phyloP scores from a whole-genome alignment of 2,329 filamentous ascomycete genomes.

The Ilyonectria robusta region DNA sequence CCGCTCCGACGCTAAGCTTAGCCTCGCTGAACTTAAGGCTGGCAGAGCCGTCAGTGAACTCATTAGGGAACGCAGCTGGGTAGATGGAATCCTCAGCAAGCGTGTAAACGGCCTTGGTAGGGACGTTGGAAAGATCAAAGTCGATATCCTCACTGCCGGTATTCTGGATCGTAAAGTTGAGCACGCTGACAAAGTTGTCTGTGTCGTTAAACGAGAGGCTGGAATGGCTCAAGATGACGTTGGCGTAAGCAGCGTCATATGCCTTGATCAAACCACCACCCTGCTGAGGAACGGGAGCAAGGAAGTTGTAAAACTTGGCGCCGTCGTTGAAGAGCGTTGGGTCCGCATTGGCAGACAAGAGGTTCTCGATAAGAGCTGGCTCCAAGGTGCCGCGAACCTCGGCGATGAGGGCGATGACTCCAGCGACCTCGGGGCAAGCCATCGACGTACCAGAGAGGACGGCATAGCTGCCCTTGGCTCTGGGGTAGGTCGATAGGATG shows the following conservation, averaged over 20 bases:
- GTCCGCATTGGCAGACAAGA: neutral
- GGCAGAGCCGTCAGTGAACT: slow-evolving; percentile 58
- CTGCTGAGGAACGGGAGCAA: slow-evolving; percentile 4
- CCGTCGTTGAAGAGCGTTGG: slow-evolving; percentile 8
- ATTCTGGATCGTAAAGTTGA: slow-evolving; percentile 58
- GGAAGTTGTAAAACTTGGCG: neutral
- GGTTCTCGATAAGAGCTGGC: slow-evolving; percentile 50
- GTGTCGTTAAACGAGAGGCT: slow-evolving; percentile 24
- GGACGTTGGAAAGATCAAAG: slow-evolving; percentile 66
- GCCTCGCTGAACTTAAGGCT: slow-evolving; percentile 58
- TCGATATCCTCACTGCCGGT: slow-evolving; percentile 53
- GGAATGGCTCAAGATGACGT: neutral
- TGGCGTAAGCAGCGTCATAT: slow-evolving; percentile 8
- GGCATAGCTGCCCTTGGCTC: slow-evolving; percentile 62
- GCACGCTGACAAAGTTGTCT: neutral
- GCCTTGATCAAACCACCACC: slow-evolving; percentile 10
- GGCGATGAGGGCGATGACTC: slow-evolving; percentile 67
- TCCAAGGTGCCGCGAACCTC: slow-evolving; percentile 65
- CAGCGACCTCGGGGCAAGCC: slow-evolving; percentile 71
- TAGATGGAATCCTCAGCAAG: slow-evolving; percentile 51
- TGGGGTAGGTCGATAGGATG: slow-evolving; percentile 71
- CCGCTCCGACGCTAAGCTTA: slow-evolving; percentile 60
- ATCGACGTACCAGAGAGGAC: slow-evolving; percentile 72
- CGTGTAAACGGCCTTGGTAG: slow-evolving; percentile 69
- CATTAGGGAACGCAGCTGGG: slow-evolving; percentile 61